phyloP scores from a whole-genome alignment of 192 early-diverging fungal species.

The Allomyces javanicus region DNA sequence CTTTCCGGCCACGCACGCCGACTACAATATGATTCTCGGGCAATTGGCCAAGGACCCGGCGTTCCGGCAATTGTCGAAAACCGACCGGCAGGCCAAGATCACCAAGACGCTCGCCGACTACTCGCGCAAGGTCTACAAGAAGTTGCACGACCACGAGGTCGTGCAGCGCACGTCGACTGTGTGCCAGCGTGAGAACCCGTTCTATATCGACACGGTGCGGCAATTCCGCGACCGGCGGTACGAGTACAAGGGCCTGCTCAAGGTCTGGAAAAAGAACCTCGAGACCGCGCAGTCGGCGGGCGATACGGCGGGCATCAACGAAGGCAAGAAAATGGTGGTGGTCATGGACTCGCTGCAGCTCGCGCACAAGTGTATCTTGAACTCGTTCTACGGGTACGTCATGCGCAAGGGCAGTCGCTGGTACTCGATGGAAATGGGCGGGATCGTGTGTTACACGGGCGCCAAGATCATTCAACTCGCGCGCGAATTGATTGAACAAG shows the following conservation, averaged over 20 bases:
- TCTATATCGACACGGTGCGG: constrained; percentile 92
- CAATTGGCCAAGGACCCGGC: constrained; percentile 60
- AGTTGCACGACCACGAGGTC: constrained; percentile 58
- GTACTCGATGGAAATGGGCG: constrained; percentile 99
- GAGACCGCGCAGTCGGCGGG: constrained; percentile 46
- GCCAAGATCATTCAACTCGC: constrained; percentile 95
- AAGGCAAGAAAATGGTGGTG: constrained; percentile 80
- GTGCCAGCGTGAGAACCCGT: constrained; percentile 94
- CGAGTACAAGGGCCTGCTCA: constrained; percentile 86
- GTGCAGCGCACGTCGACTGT: constrained; percentile 72
- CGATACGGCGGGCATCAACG: constrained; percentile 45
- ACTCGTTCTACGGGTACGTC: constrained; percentile 97
- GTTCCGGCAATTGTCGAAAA: constrained; percentile 42
- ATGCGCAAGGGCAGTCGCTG: constrained; percentile 97
- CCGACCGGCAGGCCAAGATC: constrained; percentile 50
- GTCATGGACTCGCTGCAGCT: constrained; percentile 93
- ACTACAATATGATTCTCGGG: constrained; percentile 76
- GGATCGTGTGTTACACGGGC: constrained; percentile 91
- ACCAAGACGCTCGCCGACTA: constrained; percentile 71
- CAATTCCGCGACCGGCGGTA: constrained; percentile 94
- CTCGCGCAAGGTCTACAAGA: constrained; percentile 68
- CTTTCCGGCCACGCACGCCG: constrained; percentile 71
- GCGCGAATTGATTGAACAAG: constrained; percentile 67
- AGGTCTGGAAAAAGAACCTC: constrained; percentile 72
- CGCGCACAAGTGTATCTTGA: constrained; percentile 89